These are phyloP conservation scores for Umbelopsis ramanniana DNA, from an alignment of 192 early-diverging fungal genomes.

Conservation along the genomic window DNA sequence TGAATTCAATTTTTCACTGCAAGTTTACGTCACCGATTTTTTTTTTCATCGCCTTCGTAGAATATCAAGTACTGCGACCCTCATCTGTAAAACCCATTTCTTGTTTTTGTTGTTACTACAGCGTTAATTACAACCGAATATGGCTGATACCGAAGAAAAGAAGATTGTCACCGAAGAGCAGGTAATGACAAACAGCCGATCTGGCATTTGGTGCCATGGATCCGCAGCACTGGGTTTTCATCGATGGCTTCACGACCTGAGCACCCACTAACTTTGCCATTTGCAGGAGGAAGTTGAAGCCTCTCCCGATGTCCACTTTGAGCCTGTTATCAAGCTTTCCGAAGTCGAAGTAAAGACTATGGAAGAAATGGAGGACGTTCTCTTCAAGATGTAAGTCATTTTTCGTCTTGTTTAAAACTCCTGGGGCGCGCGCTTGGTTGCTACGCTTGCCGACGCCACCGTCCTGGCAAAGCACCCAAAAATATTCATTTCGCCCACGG, in stretches of 20 bases:
- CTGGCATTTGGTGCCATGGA: neutral
- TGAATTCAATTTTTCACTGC: neutral
- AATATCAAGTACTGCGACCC: neutral
- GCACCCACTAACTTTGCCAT: conserved; percentile 1
- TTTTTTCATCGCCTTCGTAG: conserved; percentile 1
- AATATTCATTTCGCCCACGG: neutral
- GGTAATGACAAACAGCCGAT: conserved; percentile 9
- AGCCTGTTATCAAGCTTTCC: conserved; percentile 93
- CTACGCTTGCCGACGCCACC: neutral
- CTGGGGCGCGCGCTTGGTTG: too few species aligned
- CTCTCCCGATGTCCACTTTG: conserved; percentile 92
- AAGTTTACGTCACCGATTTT: conserved; percentile 15
- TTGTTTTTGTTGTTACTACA: conserved; percentile 18
- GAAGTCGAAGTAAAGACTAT: conserved; percentile 92
- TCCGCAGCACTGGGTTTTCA: neutral
- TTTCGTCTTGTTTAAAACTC: neutral
- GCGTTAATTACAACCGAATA: conserved; percentile 13
- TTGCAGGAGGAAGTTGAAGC: conserved; percentile 78
- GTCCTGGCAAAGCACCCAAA: too few species aligned
- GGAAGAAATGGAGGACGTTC: conserved; percentile 92
- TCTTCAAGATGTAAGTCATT: conserved; percentile 84
- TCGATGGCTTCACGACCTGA: conserved; percentile 11
- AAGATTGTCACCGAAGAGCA: conserved; percentile 39
- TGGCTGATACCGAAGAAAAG: conserved; percentile 47
- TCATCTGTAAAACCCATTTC: conserved; percentile 1